Conservation (phyloP, 2,329 filamentous ascomycete species). For the Huntiella bhutanensis region DNA sequence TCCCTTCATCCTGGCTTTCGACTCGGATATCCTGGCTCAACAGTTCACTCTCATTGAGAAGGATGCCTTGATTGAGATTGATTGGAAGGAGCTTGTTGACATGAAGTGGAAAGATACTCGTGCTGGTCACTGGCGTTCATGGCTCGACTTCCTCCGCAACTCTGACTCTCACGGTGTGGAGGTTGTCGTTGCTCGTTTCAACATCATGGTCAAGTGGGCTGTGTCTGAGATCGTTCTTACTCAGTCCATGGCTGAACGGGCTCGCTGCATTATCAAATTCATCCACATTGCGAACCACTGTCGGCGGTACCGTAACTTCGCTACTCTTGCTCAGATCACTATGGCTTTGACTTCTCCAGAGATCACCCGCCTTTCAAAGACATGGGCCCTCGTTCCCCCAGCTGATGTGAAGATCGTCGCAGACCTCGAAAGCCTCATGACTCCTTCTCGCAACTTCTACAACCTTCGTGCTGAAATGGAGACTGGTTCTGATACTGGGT, state of each 20-base stretch:
- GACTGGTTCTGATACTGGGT: constrained; percentile 43
- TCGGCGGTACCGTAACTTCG: constrained; percentile 60
- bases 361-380: constrained; percentile 45
- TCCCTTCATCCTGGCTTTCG: constrained; percentile 65
- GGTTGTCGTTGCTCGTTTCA: constrained; percentile 71
- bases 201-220: constrained; percentile 75
- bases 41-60: constrained; percentile 77
- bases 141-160: constrained; percentile 63
- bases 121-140: constrained; percentile 48
- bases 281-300: constrained; percentile 67
- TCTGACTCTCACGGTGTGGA: constrained; percentile 59
- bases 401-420: constrained; percentile 46
- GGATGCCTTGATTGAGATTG: constrained; percentile 67
- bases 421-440: constrained; percentile 53
- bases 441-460: constrained; percentile 60
- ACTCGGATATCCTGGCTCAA: constrained; percentile 59
- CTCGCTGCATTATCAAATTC: constrained; percentile 58
- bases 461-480: constrained; percentile 68
- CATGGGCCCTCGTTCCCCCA: constrained; percentile 51
- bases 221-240: constrained; percentile 65
- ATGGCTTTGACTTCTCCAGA: constrained; percentile 61
- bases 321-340: constrained; percentile 64
- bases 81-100: constrained; percentile 74
- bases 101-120: constrained; percentile 61
- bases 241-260: constrained; percentile 50